Base-by-base conservation (phyloP, 2,329 filamentous ascomycete species). In the Metarhizium guizhouense region DNA sequence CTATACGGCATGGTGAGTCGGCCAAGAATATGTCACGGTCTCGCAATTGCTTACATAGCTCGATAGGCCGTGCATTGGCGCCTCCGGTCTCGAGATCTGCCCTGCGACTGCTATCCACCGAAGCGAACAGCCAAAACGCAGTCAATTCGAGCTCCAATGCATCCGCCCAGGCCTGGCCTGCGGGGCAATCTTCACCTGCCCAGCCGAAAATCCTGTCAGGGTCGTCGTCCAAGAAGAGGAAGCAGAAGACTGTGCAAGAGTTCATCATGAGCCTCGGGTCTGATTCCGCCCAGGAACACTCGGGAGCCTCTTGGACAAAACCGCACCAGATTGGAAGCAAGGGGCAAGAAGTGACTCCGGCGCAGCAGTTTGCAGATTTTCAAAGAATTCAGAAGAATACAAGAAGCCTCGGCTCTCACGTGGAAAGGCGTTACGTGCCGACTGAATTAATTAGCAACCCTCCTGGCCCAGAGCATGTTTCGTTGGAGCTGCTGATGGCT, bases 401-500 rank as follows among this genome's bases (percentile, higher is more conserved):
- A 6, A 65, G 69, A 13, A 67, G 61, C n/a, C 61, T 84, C 2
- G 83, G 83, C 7, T 75, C 79, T 7, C 36, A 62, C 1, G 68
- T 83, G 8, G 67, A 74, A 55, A 74, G 75, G 47, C 77, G 80
- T 57, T 92, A 93, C 72, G 70, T 80, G 58, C 87, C 88, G 3
- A 77, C 81, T 61, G 75, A 82, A 55, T 74, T 95, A 54, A 75
- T 92, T 60, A 76, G 74, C 57, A 79, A 90, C 67, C 92, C 94
- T 3, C 91, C 91, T 1, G 74, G 74, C 43, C 86, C 90, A 29
- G 79, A 86, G 68, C 88, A 96, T 66, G 82, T 97, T 58, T 92
- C 91, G 51, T 84, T 99, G 57, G 92, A 96, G 76, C 81, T 96
- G 59, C 83, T 99, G 59, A 86, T 96, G 77, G 89, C 91, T 49